A percentile compares a stretch with the other conserved stretches of the same genome.
Conservation (phyloP, 2,329 filamentous ascomycete species). For the Penicillium sp. region DNA sequence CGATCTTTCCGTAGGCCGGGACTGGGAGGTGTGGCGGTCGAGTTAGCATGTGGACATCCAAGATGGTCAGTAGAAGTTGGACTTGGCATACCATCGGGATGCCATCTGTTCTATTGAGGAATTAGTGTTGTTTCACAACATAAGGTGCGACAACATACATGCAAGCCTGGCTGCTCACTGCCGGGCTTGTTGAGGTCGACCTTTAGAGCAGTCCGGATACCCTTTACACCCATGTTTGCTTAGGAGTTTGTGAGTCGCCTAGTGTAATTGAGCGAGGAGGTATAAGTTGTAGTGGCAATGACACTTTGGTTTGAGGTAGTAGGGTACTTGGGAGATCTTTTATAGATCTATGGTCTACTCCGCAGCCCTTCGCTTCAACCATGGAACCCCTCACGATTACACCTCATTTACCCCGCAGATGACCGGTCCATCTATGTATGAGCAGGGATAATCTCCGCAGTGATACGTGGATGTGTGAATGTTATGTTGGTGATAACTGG, state of each 20-base stretch:
- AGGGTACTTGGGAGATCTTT: too few species aligned
- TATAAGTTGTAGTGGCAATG: neutral
- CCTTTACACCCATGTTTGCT: constrained; percentile 36
- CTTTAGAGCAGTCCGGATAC: constrained; percentile 67
- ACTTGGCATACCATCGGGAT: constrained; percentile 69
- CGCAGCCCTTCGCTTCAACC: neutral
- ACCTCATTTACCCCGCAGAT: constrained; percentile 6
- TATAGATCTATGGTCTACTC: too few species aligned
- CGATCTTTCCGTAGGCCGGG: constrained; percentile 67
- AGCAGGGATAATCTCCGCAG: neutral
- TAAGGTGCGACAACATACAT: constrained; percentile 52
- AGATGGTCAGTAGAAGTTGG: neutral
- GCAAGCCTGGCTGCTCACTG: constrained; percentile 63
- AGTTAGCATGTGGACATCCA: neutral
- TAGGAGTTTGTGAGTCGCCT: neutral
- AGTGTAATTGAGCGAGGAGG: neutral
- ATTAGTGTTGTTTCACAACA: neutral
- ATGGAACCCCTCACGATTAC: constrained; percentile 4
- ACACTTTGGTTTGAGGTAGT: neutral
- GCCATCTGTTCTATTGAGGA: constrained; percentile 72
- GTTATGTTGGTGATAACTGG: neutral
- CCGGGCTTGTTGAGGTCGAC: constrained; percentile 71
- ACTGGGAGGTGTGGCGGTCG: constrained; percentile 49
- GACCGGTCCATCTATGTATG: neutral
- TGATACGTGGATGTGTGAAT: too few species aligned